phyloP scores from a whole-genome alignment of 352 stramenopile species.

The Globisporangium mamillatum region DNA sequence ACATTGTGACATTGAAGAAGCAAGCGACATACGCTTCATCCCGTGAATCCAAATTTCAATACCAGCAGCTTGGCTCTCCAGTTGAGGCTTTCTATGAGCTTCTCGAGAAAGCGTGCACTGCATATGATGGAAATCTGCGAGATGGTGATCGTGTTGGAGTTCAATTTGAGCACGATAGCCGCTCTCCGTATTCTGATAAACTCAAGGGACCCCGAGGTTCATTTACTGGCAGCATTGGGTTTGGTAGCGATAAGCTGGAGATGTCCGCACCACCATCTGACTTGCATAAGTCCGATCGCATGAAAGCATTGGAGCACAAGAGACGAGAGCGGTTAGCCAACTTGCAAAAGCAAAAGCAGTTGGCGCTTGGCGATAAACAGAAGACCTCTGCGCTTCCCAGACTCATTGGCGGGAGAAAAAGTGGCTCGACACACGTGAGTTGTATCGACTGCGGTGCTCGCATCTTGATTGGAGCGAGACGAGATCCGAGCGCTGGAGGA shows the following conservation, averaged over 20 bases:
- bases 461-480: conserved; percentile 36
- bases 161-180: background rate
- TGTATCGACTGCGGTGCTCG: conserved; percentile 56
- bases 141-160: background rate
- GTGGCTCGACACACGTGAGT: conserved; percentile 46
- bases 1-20: background rate
- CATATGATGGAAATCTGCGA: background rate
- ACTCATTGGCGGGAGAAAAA: conserved; percentile 74
- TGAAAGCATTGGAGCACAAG: conserved; percentile 66
- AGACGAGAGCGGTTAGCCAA: conserved; percentile 32
- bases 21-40: background rate
- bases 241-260: background rate
- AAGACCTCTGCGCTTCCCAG: conserved; percentile 51
- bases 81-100: conserved; percentile 42
- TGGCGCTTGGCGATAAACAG: conserved; percentile 44
- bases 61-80: conserved; percentile 14
- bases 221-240: background rate
- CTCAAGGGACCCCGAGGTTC: background rate
- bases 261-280: background rate
- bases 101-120: conserved; percentile 27
- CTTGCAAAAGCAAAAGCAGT: conserved; percentile 58
- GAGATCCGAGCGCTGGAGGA: background rate
- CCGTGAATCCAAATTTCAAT: conserved; percentile 5
- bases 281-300: conserved; percentile 49
- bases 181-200: background rate